Base-by-base conservation (phyloP, 2,329 filamentous ascomycete species). In the Sporothrix variecibatus region DNA sequence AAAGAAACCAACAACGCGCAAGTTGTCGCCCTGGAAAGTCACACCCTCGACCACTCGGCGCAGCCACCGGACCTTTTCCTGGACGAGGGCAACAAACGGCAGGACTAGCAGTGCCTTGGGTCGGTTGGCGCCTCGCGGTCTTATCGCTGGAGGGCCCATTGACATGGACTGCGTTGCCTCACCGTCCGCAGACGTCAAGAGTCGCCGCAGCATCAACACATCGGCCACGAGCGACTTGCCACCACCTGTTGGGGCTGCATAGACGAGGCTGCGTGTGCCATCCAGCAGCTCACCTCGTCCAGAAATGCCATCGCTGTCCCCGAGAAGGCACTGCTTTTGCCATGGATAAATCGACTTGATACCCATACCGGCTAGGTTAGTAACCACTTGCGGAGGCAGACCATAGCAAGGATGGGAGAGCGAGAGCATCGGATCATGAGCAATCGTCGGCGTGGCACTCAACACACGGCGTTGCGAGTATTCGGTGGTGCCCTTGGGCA, bases 11-110 rank as follows among this genome's bases (percentile, higher is more conserved):
- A 91, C 88, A 1, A 94, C 89, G 56, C 90, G 87, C 43, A 94
- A 84, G 3, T 84, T 84, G 74, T 88, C 88, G 73, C 90, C 38
- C 8, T 40, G 49, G 5, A 46, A n/a, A 20, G 17, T 82, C 28
- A 94, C 85, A 34, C 87, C 89, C 75, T 91, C 85, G 3, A 93
- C 90, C 23, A 93, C 84, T 68, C 86, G 89, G 40, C 92, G 88
- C 58, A 95, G 83, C 91, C 92, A 94, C 72, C 89, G 88, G 43
- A 93, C 87, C 80, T 94, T 94, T 80, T 95, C 93, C 79, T 94
- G 92, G 0, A 95, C 93, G 2, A 95, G 86, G 23, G 93, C 92
- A 76, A 94, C 92, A 81, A 94, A 95, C 0, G 93, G 93, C 23
- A 94, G 85, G 26, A 94, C 90, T 23, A 94, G 83, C 15, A 95